Percentiles rank a stretch among this genome's conserved stretches.
Evolutionary conservation across 345 rosid species (phyloP).

Genomic region (Excoecaria cochinchinensis): DNA sequence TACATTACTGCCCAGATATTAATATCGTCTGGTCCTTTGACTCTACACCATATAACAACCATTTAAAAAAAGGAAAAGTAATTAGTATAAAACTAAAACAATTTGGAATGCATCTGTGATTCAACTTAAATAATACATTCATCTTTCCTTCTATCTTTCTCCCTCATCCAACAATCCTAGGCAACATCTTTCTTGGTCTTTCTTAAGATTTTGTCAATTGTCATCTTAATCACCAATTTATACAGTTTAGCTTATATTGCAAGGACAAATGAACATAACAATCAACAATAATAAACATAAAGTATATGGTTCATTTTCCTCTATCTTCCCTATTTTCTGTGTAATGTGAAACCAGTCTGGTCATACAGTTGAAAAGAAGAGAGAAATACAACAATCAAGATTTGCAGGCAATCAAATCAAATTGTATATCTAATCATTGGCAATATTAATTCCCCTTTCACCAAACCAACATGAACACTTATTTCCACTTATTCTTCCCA

Average conservation of each 20-base stretch:
- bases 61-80: not conserved
- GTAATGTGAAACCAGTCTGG: too few species aligned
- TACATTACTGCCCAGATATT: not conserved
- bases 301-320: too few species aligned
- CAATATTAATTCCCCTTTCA: too few species aligned
- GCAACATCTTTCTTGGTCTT: not conserved
- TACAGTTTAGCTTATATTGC: not conserved
- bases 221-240: not conserved
- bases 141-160: not conserved
- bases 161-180: not conserved
- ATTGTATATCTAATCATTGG: too few species aligned
- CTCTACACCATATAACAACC: not conserved
- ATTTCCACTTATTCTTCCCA: not conserved
- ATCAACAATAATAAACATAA: not conserved
- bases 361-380: too few species aligned
- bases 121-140: not conserved
- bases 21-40: not conserved
- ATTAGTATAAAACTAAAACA: not conserved
- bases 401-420: too few species aligned
- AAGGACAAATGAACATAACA: not conserved
- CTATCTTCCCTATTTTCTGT: too few species aligned
- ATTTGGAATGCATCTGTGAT: not conserved
- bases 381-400: too few species aligned
- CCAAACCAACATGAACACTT: not conserved
- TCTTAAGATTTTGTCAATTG: not conserved